Percentiles rank a stretch among this genome's conserved stretches.
Evolutionary conservation across 768 basidiomycete genomes (phyloP).

Genomic region (Lactarius psammicola): DNA sequence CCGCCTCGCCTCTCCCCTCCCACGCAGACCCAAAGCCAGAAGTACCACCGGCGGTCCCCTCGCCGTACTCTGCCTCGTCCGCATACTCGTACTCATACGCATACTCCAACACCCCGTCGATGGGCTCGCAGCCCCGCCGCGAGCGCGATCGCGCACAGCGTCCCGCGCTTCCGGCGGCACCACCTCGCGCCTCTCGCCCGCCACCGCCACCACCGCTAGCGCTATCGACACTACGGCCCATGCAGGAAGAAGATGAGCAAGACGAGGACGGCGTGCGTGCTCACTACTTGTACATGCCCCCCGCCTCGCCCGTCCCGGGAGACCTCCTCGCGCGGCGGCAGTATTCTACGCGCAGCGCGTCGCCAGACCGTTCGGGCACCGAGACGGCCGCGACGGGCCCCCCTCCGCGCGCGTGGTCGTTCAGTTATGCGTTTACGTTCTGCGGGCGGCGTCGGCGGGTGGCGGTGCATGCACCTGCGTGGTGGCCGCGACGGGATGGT

Average conservation of each 20-base stretch:
- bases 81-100: slow-evolving; percentile 29
- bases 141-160: no score
- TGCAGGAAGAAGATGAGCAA: slow-evolving; percentile 27
- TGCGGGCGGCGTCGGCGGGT: slow-evolving; percentile 56
- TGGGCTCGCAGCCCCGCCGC: slow-evolving; percentile 9
- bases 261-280: slow-evolving; percentile 25
- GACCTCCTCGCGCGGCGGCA: slow-evolving; percentile 14
- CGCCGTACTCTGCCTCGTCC: slow-evolving; percentile 29
- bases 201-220: not conserved
- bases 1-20: slow-evolving; percentile 21
- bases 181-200: not conserved
- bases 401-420: slow-evolving; percentile 30
- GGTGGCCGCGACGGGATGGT: slow-evolving; percentile 16
- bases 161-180: no score
- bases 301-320: slow-evolving; percentile 15
- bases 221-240: slow-evolving; percentile 3
- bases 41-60: slow-evolving; percentile 5
- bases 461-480: slow-evolving; percentile 43
- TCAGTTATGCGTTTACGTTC: slow-evolving; percentile 56
- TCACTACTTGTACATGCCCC: slow-evolving; percentile 24
- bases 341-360: slow-evolving; percentile 22
- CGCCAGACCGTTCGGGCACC: not conserved
- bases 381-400: not conserved
- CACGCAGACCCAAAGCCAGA: not conserved
- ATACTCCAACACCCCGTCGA: slow-evolving; percentile 26